These are phyloP conservation scores for Alternaria ventricosa DNA, from an alignment of 2,329 filamentous ascomycete genomes.

Conservation along the genomic window DNA sequence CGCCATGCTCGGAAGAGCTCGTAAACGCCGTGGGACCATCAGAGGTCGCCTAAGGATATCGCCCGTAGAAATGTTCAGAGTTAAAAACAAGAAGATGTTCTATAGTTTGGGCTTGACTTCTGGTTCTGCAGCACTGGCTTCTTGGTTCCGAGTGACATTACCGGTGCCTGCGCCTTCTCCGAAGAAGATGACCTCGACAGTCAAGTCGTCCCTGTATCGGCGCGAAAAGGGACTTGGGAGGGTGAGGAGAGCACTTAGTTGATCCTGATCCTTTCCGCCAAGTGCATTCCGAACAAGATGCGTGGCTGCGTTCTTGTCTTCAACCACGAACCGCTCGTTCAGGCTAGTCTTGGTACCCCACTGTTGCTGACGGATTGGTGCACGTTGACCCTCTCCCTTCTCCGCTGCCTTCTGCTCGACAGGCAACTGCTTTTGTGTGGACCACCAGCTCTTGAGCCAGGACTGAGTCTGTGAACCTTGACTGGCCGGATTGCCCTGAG, in stretches of 20 bases:
- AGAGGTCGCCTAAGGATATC: not conserved
- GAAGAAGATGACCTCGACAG: constrained; percentile 98
- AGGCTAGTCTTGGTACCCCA: constrained; percentile 81
- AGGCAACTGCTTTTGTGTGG: constrained; percentile 67
- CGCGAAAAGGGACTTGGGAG: constrained; percentile 89
- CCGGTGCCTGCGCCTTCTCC: constrained; percentile 79
- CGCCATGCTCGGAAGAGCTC: constrained; percentile 13
- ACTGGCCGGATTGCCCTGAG: constrained; percentile 60
- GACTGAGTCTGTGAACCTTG: constrained; percentile 55
- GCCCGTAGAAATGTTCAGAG: not conserved
- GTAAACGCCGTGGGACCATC: constrained; percentile 14
- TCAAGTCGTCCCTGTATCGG: constrained; percentile 93
- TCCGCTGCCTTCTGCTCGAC: constrained; percentile 70
- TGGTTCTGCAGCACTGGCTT: constrained; percentile 73
- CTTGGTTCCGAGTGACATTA: constrained; percentile 81
- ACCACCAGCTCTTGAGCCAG: constrained; percentile 76
- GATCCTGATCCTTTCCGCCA: constrained; percentile 90
- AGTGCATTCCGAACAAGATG: constrained; percentile 95
- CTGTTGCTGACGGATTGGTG: constrained; percentile 86
- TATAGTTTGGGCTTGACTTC: constrained; percentile 58
- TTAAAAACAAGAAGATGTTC: not conserved
- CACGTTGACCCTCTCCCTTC: constrained; percentile 73
- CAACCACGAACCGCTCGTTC: constrained; percentile 85
- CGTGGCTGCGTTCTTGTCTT: constrained; percentile 95
- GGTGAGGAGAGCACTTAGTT: constrained; percentile 89